phyloP scores from a whole-genome alignment of 2,329 filamentous ascomycete species.

The Fonsecaea nubica region DNA sequence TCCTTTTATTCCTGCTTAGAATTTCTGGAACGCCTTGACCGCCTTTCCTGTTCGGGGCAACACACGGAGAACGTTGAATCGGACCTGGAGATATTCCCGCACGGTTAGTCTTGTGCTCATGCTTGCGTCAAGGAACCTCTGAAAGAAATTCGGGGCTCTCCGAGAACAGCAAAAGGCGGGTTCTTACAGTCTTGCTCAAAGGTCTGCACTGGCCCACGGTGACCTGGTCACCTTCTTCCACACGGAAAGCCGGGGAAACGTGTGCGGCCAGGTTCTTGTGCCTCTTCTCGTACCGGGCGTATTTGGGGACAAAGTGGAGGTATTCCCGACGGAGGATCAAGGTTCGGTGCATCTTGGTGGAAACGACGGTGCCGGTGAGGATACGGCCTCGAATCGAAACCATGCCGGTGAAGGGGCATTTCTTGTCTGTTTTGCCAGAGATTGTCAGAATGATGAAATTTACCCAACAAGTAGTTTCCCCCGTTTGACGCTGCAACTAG shows the following conservation, averaged over 20 bases:
- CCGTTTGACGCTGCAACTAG: not conserved
- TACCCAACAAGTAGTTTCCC: not conserved
- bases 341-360: constrained; percentile 99
- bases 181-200: constrained; percentile 95
- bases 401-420: constrained; percentile 99
- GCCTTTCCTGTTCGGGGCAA: constrained; percentile 96
- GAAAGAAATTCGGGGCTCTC: not conserved
- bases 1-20: constrained; percentile 65
- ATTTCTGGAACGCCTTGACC: constrained; percentile 98
- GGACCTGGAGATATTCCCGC: constrained; percentile 66
- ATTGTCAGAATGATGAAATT: constrained; percentile 35
- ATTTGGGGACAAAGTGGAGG: constrained; percentile 99
- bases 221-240: constrained; percentile 98
- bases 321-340: constrained; percentile 99
- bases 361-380: constrained; percentile 97
- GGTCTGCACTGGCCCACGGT: constrained; percentile 99
- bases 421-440: constrained; percentile 79
- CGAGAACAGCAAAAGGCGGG: not conserved
- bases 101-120: constrained; percentile 1
- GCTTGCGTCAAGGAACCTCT: not conserved
- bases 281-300: constrained; percentile 99
- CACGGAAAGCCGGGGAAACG: constrained; percentile 99
- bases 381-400: constrained; percentile 99
- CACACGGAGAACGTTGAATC: constrained; percentile 99
- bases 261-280: constrained; percentile 99